A percentile compares a stretch with the other conserved stretches of the same genome.
These are phyloP conservation scores for Corylus heterophylla DNA, from an alignment of 306 rosid species.

Conservation along the genomic window DNA sequence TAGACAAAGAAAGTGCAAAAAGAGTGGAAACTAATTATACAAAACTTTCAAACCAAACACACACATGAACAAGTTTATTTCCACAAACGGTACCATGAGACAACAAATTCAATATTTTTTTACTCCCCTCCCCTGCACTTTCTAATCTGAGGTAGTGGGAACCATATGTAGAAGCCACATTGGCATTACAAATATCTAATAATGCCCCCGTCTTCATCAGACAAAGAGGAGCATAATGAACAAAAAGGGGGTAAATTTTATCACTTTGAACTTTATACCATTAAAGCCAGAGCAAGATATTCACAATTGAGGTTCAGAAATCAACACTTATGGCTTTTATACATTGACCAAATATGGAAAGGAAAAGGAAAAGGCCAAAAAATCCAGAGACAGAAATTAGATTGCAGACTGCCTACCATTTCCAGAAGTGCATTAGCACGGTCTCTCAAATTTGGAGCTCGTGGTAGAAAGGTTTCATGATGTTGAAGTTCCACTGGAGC, in stretches of 20 bases:
- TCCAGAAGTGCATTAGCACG: slow-evolving; percentile 97
- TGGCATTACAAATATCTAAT: not conserved
- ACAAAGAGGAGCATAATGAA: not conserved
- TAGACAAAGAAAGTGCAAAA: not conserved
- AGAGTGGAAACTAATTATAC: not conserved
- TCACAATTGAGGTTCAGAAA: not conserved
- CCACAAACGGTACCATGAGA: not conserved
- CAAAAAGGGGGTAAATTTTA: not conserved
- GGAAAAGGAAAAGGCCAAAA: not conserved
- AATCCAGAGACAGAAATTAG: slow-evolving; percentile 11
- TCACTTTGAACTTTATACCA: not conserved
- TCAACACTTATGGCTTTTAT: not conserved
- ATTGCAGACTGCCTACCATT: slow-evolving; percentile 58
- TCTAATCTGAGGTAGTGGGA: not conserved
- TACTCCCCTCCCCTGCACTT: not conserved
- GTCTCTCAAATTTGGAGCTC: slow-evolving; percentile 98
- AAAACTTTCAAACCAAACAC: not conserved
- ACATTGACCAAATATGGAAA: not conserved
- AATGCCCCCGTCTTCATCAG: not conserved
- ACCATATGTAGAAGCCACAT: not conserved
- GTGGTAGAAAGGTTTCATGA: slow-evolving; percentile 97
- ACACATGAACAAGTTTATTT: not conserved
- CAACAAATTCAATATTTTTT: not conserved
- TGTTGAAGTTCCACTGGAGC: slow-evolving; percentile 99
- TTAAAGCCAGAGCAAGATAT: not conserved